These are phyloP conservation scores for Phtheirospermum japonicum DNA, from an alignment of 257 asterid genomes.

Conservation along the genomic window DNA sequence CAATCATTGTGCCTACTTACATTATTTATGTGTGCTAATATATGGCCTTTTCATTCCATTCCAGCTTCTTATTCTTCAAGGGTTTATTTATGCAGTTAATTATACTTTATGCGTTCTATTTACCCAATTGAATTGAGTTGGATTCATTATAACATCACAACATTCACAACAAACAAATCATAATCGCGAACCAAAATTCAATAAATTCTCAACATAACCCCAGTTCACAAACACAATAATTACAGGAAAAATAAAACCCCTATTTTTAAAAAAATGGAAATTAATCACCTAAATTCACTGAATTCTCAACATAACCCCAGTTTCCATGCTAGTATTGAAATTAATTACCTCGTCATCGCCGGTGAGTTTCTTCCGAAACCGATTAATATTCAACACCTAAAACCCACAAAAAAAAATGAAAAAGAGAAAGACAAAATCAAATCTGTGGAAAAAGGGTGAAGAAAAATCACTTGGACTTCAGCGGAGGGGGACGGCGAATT, in stretches of 20 bases:
- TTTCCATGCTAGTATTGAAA: neutral
- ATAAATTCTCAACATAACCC: neutral
- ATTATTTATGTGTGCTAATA: too few relatives aligned
- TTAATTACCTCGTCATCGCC: conserved; percentile 76
- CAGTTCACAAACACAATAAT: too few relatives aligned
- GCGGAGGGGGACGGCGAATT: conserved; percentile 69
- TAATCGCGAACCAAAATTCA: neutral
- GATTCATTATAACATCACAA: too few relatives aligned
- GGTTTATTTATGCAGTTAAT: neutral
- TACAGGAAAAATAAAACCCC: too few relatives aligned
- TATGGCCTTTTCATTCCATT: too few relatives aligned
- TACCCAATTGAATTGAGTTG: neutral
- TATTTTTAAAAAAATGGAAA: too few relatives aligned
- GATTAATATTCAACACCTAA: conserved; percentile 70
- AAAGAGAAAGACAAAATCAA: neutral
- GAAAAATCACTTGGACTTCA: conserved; percentile 51
- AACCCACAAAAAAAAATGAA: neutral
- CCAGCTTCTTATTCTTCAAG: neutral
- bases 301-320: neutral
- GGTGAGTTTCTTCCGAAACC: conserved; percentile 84
- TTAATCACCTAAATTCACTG: neutral
- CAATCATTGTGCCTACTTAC: too few relatives aligned
- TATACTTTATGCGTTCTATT: neutral
- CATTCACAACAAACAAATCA: neutral
- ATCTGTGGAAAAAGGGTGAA: neutral